Base-by-base conservation (phyloP, 2,329 filamentous ascomycete species). In the Sclerotinia glacialis region DNA sequence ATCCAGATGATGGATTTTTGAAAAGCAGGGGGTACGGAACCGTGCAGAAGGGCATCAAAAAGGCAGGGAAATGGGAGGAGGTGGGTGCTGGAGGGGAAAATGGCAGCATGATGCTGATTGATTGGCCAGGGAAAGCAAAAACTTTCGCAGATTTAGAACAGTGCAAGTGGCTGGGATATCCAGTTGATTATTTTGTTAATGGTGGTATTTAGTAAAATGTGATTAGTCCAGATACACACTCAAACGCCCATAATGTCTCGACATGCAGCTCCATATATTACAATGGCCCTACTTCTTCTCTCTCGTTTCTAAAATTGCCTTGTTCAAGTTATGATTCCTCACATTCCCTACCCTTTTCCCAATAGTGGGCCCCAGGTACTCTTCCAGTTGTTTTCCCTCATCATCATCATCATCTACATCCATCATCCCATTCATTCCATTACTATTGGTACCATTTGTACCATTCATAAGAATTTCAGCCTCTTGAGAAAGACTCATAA, bases 401-500 rank as follows among this genome's bases (percentile, higher is more conserved):
- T 69, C 69, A 8, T 49, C 46, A 61, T 61, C 58, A 8, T 49
- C 46, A 61, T 61, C 58, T 49, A 61, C 9, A 40, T 61, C 58
- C 58, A 61, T 61, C 58, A 40, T 21, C 16, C 58, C 58, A 49
- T 61, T 61, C 31, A 37, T 18, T 21, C 46, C 58, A 26, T 60
- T 37, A 9, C 58, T 44, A 52, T 70, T 73, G 44, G 60, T 68
- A 21, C 69, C 72, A 58, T 72, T 73, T 11, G 65, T 71, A 26
- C 67, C 70, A 67, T 73, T 74, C 3, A 67, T 71, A 18, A 54
- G 47, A 14, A 26, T 42, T 28, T 42, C 23, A 50, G 64, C 37
- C 1, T 75, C 73, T 61, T 83, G 81, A 66, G 83, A 82, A 31
- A 91, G 73, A 7, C 79, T 80, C 40, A 81, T 79, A 65, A 91